Conservation (phyloP, 352 stramenopile species). For the Pythium insidiosum region DNA sequence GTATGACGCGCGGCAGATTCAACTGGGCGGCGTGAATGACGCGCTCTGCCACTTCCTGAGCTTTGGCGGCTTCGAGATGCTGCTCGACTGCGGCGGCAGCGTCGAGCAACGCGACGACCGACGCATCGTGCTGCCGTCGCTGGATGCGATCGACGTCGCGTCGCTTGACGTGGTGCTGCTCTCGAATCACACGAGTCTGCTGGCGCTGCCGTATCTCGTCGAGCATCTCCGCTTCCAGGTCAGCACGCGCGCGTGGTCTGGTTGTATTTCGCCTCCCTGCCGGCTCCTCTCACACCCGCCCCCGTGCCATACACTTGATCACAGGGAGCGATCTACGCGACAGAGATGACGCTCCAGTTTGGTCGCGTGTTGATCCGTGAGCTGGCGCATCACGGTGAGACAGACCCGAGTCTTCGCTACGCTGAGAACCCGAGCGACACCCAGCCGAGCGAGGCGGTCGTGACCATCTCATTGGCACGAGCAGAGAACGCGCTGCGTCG, state of each 20-base stretch:
- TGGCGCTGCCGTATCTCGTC: constrained; percentile 71
- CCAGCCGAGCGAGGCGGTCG: too few relatives aligned
- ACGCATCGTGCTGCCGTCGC: constrained; percentile 16
- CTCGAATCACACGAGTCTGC: constrained; percentile 61
- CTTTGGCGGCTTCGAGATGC: constrained; percentile 68
- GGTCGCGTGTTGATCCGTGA: constrained; percentile 68
- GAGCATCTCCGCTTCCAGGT: constrained; percentile 67
- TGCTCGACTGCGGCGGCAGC: constrained; percentile 63
- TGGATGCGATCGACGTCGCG: constrained; percentile 32
- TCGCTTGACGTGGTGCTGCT: constrained; percentile 67
- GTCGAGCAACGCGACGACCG: constrained; percentile 14
- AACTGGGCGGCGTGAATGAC: constrained; percentile 59
- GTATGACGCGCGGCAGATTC: constrained; percentile 54
- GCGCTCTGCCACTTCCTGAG: constrained; percentile 75
- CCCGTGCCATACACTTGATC: neutral
- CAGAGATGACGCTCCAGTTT: constrained; percentile 58
- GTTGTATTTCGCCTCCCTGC: too few relatives aligned
- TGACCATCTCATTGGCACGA: too few relatives aligned
- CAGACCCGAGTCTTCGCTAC: too few relatives aligned
- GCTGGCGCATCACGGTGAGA: too few relatives aligned
- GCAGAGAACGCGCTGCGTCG: constrained; percentile 28
- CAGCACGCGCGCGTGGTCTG: too few relatives aligned
- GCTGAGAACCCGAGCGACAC: too few relatives aligned
- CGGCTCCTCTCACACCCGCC: neutral
- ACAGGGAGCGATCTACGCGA: constrained; percentile 31